A percentile compares a stretch with the other conserved stretches of the same genome.
These are phyloP conservation scores for Claviceps paspali DNA, from an alignment of 2,329 filamentous ascomycete species.

Conservation along the genomic window DNA sequence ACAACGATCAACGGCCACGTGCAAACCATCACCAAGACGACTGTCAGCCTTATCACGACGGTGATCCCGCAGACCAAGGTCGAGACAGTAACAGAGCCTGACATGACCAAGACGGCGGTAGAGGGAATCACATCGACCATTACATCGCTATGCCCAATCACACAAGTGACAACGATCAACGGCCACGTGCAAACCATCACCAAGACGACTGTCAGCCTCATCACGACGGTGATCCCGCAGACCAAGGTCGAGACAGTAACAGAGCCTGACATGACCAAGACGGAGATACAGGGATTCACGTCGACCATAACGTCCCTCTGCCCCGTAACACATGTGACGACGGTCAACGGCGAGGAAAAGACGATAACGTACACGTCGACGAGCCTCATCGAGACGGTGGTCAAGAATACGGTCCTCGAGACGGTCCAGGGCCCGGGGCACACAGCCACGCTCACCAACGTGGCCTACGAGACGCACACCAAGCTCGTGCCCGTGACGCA, in stretches of 20 bases:
- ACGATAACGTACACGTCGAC: constrained; percentile 24
- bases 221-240: neutral
- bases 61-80: no score
- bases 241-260: constrained; percentile 10
- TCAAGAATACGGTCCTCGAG: no score
- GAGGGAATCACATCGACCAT: neutral
- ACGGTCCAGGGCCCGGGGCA: constrained; percentile 5
- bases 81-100: no score
- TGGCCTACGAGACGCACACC: constrained; percentile 26
- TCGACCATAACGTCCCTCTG: constrained; percentile 27
- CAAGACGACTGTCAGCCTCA: neutral
- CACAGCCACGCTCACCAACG: constrained; percentile 7
- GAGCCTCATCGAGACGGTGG: constrained; percentile 22
- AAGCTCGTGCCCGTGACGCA: constrained; percentile 16
- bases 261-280: constrained; percentile 18
- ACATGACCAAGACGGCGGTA: neutral
- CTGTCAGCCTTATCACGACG: no score
- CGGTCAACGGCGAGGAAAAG: constrained; percentile 22
- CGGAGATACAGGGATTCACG: constrained; percentile 20
- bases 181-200: neutral
- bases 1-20: no score
- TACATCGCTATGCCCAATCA: neutral
- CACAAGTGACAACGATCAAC: neutral
- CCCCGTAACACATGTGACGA: constrained; percentile 29
- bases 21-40: no score